A percentile compares a stretch with the other conserved stretches of the same genome.
Evolutionary conservation across 2,329 filamentous ascomycete species (phyloP).

Genomic region (Chrysoporthe cubensis): DNA sequence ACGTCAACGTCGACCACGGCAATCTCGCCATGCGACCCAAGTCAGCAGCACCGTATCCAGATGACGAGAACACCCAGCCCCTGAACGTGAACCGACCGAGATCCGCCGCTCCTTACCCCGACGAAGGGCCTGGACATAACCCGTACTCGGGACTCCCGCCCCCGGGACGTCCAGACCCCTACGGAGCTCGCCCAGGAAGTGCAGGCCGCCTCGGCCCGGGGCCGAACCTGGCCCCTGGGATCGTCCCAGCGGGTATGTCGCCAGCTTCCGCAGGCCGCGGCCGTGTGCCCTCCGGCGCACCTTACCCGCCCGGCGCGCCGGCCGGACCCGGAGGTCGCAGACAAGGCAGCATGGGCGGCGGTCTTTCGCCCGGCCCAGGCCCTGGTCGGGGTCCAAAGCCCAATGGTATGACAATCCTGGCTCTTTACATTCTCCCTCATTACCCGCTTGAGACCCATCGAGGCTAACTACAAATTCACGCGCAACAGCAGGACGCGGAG

Average conservation of each 20-base stretch:
- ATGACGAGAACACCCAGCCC: constrained; percentile 63
- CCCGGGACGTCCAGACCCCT: constrained; percentile 51
- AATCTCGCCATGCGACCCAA: constrained; percentile 48
- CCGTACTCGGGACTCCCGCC: constrained; percentile 18
- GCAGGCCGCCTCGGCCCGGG: constrained; percentile 32
- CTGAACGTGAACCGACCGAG: constrained; percentile 48
- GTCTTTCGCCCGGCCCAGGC: constrained; percentile 22
- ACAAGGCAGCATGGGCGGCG: constrained; percentile 30
- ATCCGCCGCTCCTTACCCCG: constrained; percentile 57
- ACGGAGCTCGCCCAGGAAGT: constrained; percentile 56
- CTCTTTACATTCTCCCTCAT: constrained; percentile 35
- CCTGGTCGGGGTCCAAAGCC: constrained; percentile 16
- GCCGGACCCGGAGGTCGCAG: constrained; percentile 21
- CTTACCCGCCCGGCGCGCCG: constrained; percentile 13
- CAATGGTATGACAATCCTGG: constrained; percentile 22
- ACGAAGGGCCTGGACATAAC: constrained; percentile 40
- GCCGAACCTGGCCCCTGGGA: constrained; percentile 22
- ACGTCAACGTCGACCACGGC: constrained; percentile 50
- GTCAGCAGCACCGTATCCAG: constrained; percentile 70
- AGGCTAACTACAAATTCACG: constrained; percentile 44
- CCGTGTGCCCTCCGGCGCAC: constrained; percentile 43
- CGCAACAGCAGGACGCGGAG: constrained; percentile 31
- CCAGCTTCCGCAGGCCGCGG: constrained; percentile 37
- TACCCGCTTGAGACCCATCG: constrained; percentile 36
- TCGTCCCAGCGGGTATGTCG: constrained; percentile 22